Evolutionary conservation across 805 yeast species (phyloP).

Genomic region (Candida sanyiensis): DNA sequence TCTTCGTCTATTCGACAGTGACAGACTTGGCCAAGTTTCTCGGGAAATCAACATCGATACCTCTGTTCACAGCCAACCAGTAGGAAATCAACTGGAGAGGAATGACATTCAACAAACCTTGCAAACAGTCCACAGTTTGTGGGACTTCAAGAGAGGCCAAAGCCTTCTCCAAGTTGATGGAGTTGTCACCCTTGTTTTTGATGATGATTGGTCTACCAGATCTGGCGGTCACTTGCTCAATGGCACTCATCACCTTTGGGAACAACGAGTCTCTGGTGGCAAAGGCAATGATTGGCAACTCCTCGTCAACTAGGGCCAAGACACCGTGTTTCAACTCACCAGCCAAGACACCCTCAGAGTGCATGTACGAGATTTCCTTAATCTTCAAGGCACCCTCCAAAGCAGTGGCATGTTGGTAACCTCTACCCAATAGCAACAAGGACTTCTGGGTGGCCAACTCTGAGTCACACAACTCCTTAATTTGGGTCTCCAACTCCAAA

Average conservation of each 20-base stretch:
- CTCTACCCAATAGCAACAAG: slow-evolving; percentile 88
- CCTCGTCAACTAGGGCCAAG: slow-evolving; percentile 90
- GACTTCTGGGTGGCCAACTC: slow-evolving; percentile 79
- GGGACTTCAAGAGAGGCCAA: slow-evolving; percentile 85
- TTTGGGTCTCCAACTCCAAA: slow-evolving; percentile 62
- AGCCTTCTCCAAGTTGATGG: slow-evolving; percentile 49
- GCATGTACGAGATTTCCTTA: slow-evolving; percentile 98
- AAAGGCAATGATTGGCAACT: slow-evolving; percentile 89
- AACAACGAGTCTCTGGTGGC: slow-evolving; percentile 95
- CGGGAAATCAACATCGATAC: slow-evolving; percentile 97
- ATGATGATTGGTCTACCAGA: slow-evolving; percentile 94
- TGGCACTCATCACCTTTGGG: slow-evolving; percentile 93
- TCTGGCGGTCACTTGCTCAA: slow-evolving; percentile 95
- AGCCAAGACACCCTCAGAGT: slow-evolving; percentile 97
- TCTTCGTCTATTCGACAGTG: slow-evolving; percentile 78
- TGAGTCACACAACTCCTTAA: slow-evolving; percentile 67
- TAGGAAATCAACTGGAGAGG: slow-evolving; percentile 95
- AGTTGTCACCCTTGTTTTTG: slow-evolving; percentile 75
- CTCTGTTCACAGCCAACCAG: slow-evolving; percentile 93
- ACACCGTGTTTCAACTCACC: slow-evolving; percentile 99
- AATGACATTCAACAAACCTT: slow-evolving; percentile 89
- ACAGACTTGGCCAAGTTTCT: slow-evolving; percentile 97
- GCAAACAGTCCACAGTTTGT: slow-evolving; percentile 92
- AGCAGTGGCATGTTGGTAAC: slow-evolving; percentile 95
- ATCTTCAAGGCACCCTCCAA: slow-evolving; percentile 97